Evolutionary conservation across 2,329 filamentous ascomycete genomes (phyloP).

Genomic region (Cercospora citrullina): DNA sequence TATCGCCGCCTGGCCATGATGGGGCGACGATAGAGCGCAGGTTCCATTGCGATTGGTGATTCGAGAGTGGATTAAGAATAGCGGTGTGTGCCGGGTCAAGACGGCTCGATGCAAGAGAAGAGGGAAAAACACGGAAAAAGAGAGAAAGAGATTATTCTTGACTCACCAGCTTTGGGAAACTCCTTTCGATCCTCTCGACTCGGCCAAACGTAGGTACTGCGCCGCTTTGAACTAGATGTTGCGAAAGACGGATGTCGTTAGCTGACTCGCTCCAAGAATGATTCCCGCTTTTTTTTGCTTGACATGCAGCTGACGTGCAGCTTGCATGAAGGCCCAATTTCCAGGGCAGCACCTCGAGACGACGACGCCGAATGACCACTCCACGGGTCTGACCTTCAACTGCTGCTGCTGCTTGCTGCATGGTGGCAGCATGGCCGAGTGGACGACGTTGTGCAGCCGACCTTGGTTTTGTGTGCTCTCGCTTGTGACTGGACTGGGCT

Average conservation of each 20-base stretch:
- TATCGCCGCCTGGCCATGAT: conserved; percentile 1
- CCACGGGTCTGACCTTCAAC: background rate
- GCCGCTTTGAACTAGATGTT: conserved; percentile 69
- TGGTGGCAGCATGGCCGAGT: background rate
- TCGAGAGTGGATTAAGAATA: background rate
- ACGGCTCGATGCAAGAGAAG: background rate
- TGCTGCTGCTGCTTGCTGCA: background rate
- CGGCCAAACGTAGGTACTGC: conserved; percentile 88
- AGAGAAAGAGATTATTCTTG: background rate
- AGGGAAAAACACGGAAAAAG: background rate
- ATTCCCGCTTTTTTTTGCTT: background rate
- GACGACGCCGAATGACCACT: conserved; percentile 9
- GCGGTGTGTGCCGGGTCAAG: background rate
- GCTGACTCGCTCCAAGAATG: background rate
- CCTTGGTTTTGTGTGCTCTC: background rate
- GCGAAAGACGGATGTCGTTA: conserved; percentile 18
- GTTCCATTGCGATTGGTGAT: background rate
- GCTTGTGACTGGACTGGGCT: background rate
- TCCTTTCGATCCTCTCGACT: conserved; percentile 83
- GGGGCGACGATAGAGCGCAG: background rate
- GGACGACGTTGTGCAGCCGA: background rate
- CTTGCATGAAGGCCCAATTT: conserved; percentile 30
- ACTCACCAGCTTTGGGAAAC: conserved; percentile 94
- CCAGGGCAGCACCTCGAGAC: conserved; percentile 16
- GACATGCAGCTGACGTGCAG: conserved; percentile 13